phyloP scores from a whole-genome alignment of 2,329 filamentous ascomycete species.

The Pyricularia grisea region DNA sequence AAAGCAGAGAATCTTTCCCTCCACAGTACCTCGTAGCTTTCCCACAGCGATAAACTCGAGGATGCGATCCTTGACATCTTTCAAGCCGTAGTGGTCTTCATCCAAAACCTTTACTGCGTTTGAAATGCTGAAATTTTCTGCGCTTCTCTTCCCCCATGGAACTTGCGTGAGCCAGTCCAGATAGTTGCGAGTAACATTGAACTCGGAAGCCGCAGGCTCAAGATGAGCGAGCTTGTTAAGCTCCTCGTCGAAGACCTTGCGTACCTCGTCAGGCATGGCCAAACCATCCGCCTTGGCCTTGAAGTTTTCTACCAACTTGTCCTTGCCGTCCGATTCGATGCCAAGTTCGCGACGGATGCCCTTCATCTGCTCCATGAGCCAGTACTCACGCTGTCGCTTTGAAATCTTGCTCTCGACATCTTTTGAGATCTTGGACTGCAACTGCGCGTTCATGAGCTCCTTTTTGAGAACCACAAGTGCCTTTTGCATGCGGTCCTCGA shows the following conservation, averaged over 20 bases:
- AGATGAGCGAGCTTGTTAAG: slow-evolving; percentile 94
- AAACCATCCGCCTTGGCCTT: slow-evolving; percentile 89
- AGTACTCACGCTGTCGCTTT: slow-evolving; percentile 95
- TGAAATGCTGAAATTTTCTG: slow-evolving; percentile 92
- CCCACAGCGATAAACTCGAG: slow-evolving; percentile 97
- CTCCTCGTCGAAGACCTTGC: slow-evolving; percentile 97
- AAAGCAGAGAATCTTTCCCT: slow-evolving; percentile 97
- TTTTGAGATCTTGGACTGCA: slow-evolving; percentile 95
- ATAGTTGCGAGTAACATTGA: slow-evolving; percentile 97
- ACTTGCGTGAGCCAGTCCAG: slow-evolving; percentile 98
- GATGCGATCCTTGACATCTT: slow-evolving; percentile 98
- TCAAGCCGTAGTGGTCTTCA: slow-evolving; percentile 92
- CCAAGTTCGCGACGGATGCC: slow-evolving; percentile 92
- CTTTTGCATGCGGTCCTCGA: slow-evolving; percentile 88
- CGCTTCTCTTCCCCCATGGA: slow-evolving; percentile 89
- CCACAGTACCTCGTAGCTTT: slow-evolving; percentile 91
- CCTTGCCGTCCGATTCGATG: slow-evolving; percentile 95
- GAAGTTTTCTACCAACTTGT: slow-evolving; percentile 96
- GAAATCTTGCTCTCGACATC: slow-evolving; percentile 97
- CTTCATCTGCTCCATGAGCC: slow-evolving; percentile 99
- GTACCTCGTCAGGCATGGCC: slow-evolving; percentile 93
- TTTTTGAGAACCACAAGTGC: slow-evolving; percentile 90
- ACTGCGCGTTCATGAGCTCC: slow-evolving; percentile 94
- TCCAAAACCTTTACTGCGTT: slow-evolving; percentile 86
- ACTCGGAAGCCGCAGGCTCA: slow-evolving; percentile 92